Conservation (phyloP, 352 stramenopile species). For the Phytophthora parvispora region DNA sequence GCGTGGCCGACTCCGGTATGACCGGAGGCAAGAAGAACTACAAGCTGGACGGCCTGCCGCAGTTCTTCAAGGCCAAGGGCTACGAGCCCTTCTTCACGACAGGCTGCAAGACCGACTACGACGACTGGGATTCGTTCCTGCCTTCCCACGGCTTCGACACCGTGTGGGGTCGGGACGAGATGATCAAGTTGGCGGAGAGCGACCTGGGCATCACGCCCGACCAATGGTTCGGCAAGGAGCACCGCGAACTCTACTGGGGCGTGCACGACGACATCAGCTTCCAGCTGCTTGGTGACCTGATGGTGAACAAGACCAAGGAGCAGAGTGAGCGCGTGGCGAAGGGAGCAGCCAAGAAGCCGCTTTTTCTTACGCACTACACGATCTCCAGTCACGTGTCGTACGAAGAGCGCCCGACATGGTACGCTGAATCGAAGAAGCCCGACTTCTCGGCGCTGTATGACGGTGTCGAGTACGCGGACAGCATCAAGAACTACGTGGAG, state of each 20-base stretch:
- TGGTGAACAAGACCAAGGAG: constrained; percentile 54
- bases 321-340: constrained; percentile 32
- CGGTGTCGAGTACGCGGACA: constrained; percentile 24
- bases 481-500: constrained; percentile 52
- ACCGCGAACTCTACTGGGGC: constrained; percentile 41
- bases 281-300: constrained; percentile 51
- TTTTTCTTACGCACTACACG: constrained; percentile 70
- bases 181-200: constrained; percentile 42
- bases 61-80: constrained; percentile 54
- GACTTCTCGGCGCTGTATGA: constrained; percentile 56
- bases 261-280: constrained; percentile 72
- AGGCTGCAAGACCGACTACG: constrained; percentile 46
- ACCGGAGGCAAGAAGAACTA: constrained; percentile 34
- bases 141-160: constrained; percentile 55
- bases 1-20: constrained; percentile 12
- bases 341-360: constrained; percentile 45
- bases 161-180: constrained; percentile 44
- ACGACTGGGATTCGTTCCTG: constrained; percentile 55
- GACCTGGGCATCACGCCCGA: constrained; percentile 38
- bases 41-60: constrained; percentile 17
- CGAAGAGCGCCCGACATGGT: constrained; percentile 48
- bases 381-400: constrained; percentile 68
- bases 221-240: constrained; percentile 34
- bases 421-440: constrained; percentile 34
- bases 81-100: constrained; percentile 57